Conservation (phyloP, 2,329 filamentous ascomycete species). For the Orbilia javanica region DNA sequence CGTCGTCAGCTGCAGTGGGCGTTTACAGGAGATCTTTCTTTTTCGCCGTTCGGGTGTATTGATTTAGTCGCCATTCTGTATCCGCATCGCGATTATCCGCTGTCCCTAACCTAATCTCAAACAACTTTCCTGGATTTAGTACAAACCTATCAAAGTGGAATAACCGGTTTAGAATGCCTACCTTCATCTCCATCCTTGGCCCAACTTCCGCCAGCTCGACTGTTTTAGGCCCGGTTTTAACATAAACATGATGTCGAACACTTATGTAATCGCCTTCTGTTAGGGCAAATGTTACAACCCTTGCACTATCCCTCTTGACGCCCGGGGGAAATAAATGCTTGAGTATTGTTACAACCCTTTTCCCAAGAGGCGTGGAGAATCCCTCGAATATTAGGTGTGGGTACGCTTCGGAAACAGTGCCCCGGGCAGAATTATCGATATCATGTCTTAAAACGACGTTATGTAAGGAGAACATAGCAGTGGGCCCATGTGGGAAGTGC, state of each 20-base stretch:
- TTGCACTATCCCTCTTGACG: conserved; percentile 79
- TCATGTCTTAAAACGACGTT: conserved; percentile 94
- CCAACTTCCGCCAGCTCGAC: conserved; percentile 91
- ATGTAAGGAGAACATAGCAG: conserved; percentile 86
- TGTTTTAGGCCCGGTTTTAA: conserved; percentile 88
- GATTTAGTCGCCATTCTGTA: conserved; percentile 94
- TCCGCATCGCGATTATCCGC: conserved; percentile 95
- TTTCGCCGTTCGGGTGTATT: conserved; percentile 78
- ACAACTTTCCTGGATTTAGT: conserved; percentile 70
- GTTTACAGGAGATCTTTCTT: conserved; percentile 61
- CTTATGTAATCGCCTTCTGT: conserved; percentile 73
- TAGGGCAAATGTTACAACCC: conserved; percentile 82
- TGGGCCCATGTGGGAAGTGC: conserved; percentile 89
- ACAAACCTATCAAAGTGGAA: not conserved
- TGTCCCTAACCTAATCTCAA: conserved; percentile 91
- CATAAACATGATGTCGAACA: conserved; percentile 92
- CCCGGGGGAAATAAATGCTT: conserved; percentile 95
- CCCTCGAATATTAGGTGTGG: conserved; percentile 96
- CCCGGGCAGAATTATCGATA: conserved; percentile 86
- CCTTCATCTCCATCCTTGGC: conserved; percentile 90
- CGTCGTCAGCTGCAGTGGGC: not conserved
- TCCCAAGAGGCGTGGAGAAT: conserved; percentile 83
- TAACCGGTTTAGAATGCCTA: conserved; percentile 3
- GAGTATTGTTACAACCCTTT: conserved; percentile 86
- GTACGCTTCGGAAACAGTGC: conserved; percentile 91